Evolutionary conservation across 148 eudicot species (phyloP).

Genomic region (Vaccinium myrtillus): DNA sequence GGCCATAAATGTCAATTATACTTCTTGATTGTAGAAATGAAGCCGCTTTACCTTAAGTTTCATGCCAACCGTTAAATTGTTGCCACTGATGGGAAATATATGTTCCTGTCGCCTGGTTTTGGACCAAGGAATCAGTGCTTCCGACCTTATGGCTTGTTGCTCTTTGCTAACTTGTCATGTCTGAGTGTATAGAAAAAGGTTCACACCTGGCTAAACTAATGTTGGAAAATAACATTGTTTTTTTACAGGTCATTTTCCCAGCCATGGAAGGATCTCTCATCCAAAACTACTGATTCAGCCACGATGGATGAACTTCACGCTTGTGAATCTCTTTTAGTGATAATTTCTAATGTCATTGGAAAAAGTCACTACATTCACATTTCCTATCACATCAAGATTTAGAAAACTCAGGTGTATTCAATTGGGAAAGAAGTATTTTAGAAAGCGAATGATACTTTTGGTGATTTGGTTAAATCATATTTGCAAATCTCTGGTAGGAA

Average conservation of each 20-base stretch:
- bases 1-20: no score
- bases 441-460: conserved; percentile 20
- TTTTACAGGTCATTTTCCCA: conserved; percentile 65
- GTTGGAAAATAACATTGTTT: neutral
- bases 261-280: conserved; percentile 52
- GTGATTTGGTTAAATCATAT: neutral
- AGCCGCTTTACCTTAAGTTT: neutral
- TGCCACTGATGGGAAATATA: neutral
- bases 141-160: neutral
- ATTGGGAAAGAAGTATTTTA: conserved; percentile 62
- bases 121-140: neutral
- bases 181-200: neutral
- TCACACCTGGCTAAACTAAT: neutral
- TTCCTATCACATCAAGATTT: conserved; percentile 40
- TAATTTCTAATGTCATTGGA: conserved; percentile 38
- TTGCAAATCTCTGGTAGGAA: neutral
- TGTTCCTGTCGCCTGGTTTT: neutral
- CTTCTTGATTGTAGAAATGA: neutral
- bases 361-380: conserved; percentile 33
- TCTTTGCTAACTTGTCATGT: neutral
- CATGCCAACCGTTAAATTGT: neutral
- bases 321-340: conserved; percentile 54
- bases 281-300: conserved; percentile 33
- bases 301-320: conserved; percentile 62
- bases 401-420: conserved; percentile 45